Evolutionary conservation across 768 basidiomycete species (phyloP).

Genomic region (Boletus speciosus): DNA sequence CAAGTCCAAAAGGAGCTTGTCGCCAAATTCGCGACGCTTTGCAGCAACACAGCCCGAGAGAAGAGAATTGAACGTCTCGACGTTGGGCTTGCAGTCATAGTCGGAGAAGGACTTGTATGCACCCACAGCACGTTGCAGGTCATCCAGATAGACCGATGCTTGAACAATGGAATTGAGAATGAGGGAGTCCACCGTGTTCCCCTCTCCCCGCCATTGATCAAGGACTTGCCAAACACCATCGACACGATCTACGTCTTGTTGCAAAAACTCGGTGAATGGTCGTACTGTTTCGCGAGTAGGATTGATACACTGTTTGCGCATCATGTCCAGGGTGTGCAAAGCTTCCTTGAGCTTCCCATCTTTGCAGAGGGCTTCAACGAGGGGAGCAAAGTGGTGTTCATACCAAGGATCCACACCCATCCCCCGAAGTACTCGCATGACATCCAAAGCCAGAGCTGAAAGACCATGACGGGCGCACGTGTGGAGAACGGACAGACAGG

Average conservation of each 20-base stretch:
- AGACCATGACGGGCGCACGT: conserved; percentile 73
- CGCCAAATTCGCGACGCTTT: conserved; percentile 62
- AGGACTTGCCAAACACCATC: conserved; percentile 65
- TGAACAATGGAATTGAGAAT: conserved; percentile 66
- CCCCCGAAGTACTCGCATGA: conserved; percentile 51
- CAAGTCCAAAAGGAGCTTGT: conserved; percentile 65
- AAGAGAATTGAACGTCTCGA: conserved; percentile 67
- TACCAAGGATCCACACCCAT: conserved; percentile 45
- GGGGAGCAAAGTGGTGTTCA: conserved; percentile 75
- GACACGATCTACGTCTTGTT: conserved; percentile 46
- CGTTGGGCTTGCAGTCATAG: conserved; percentile 52
- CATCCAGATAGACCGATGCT: conserved; percentile 56
- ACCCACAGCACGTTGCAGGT: conserved; percentile 74
- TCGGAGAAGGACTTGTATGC: conserved; percentile 64
- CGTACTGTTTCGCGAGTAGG: conserved; percentile 51
- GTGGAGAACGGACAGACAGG: conserved; percentile 64
- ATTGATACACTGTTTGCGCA: conserved; percentile 51
- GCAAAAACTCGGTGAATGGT: conserved; percentile 50
- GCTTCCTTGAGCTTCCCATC: conserved; percentile 59
- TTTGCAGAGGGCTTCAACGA: conserved; percentile 70
- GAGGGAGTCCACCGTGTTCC: conserved; percentile 49
- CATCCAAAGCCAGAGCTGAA: conserved; percentile 65
- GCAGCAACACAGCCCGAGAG: conserved; percentile 60
- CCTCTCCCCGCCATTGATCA: conserved; percentile 55
- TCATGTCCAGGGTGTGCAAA: conserved; percentile 51